Evolutionary conservation across 2,329 filamentous ascomycete genomes (phyloP).

Genomic region (Dothidotthia symphoricarpi): DNA sequence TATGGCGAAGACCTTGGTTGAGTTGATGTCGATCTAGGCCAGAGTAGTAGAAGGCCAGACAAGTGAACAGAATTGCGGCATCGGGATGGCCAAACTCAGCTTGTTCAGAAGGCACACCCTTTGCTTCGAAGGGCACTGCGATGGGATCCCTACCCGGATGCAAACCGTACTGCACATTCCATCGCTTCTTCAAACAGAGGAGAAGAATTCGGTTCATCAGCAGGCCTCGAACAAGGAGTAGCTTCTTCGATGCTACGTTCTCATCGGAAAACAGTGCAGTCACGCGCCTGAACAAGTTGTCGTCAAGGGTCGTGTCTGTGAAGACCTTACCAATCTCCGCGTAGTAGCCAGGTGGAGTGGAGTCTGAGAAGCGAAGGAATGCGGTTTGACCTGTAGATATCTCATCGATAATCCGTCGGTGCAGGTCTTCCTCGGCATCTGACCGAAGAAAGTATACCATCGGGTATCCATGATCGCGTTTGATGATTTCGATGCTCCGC

Average conservation of each 20-base stretch:
- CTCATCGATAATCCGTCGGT: slow-evolving; percentile 28
- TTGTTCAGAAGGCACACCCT: slow-evolving; percentile 61
- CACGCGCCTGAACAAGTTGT: slow-evolving; percentile 17
- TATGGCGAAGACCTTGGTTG: slow-evolving; percentile 49
- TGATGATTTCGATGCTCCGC: slow-evolving; percentile 52
- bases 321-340: slow-evolving; percentile 39
- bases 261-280: slow-evolving; percentile 35
- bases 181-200: slow-evolving; percentile 61
- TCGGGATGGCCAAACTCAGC: slow-evolving; percentile 71
- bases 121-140: slow-evolving; percentile 63
- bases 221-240: slow-evolving; percentile 63
- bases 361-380: slow-evolving; percentile 28
- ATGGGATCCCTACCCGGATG: slow-evolving; percentile 54
- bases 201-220: slow-evolving; percentile 60
- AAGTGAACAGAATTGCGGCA: slow-evolving; percentile 42
- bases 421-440: slow-evolving; percentile 36
- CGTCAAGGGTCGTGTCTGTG: slow-evolving; percentile 16
- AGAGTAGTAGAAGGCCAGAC: slow-evolving; percentile 61
- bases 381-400: slow-evolving; percentile 33
- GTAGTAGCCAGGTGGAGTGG: slow-evolving; percentile 20
- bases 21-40: slow-evolving; percentile 55
- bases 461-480: slow-evolving; percentile 48
- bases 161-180: slow-evolving; percentile 62
- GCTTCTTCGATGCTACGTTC: slow-evolving; percentile 42
- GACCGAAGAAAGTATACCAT: slow-evolving; percentile 56